phyloP scores from a whole-genome alignment of 305 asterid species.

The Petunia hybrid region DNA sequence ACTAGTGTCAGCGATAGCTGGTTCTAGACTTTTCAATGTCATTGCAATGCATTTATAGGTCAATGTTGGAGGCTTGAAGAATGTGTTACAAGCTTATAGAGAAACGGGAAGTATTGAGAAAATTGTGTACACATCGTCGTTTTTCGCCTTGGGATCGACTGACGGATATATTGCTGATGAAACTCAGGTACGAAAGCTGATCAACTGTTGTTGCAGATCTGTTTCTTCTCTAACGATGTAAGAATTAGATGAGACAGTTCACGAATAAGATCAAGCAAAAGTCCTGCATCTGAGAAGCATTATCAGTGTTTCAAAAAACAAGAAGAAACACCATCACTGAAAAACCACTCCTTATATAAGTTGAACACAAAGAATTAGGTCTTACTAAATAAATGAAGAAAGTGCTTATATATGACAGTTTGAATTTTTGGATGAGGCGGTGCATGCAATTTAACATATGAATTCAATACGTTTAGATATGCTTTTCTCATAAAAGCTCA shows the following conservation, averaged over 20 bases:
- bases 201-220: not conserved
- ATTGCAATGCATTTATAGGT: conserved; percentile 49
- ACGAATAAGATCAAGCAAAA: not conserved
- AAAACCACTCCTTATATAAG: not conserved
- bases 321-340: not conserved
- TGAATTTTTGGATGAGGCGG: conserved; percentile 16
- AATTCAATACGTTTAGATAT: not conserved
- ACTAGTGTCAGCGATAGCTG: conserved; percentile 15
- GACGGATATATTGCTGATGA: conserved; percentile 87
- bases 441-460: not conserved
- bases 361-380: not conserved
- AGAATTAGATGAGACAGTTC: not conserved
- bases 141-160: conserved; percentile 86
- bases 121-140: conserved; percentile 87
- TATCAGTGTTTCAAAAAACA: not conserved
- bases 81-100: conserved; percentile 69
- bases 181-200: conserved; percentile 57
- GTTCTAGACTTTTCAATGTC: conserved; percentile 1
- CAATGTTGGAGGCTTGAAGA: conserved; percentile 89
- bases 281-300: not conserved
- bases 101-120: conserved; percentile 65
- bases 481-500: not conserved
- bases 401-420: not conserved
- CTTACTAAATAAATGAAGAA: not conserved
- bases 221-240: not conserved